These are phyloP conservation scores for Sarcomyxa edulis DNA, from an alignment of 768 basidiomycete species.

Conservation along the genomic window DNA sequence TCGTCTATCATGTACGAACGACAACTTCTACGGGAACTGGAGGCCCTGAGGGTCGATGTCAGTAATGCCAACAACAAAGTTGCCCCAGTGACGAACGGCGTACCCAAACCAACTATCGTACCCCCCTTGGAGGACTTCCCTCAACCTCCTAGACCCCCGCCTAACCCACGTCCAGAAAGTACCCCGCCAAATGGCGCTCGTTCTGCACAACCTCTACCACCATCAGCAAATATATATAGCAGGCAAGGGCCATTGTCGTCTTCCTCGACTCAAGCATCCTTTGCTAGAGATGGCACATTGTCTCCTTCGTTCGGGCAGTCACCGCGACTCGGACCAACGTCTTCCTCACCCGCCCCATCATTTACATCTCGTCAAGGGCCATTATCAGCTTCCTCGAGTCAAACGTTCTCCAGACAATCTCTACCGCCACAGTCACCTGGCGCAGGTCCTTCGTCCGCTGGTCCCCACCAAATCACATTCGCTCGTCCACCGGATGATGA, in stretches of 20 bases:
- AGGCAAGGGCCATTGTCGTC: slow-evolving; percentile 2
- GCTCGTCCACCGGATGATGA: slow-evolving; percentile 28
- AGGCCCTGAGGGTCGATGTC: slow-evolving; percentile 77
- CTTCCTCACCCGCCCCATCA: slow-evolving; percentile 6
- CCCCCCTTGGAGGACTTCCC: slow-evolving; percentile 61
- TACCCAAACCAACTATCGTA: slow-evolving; percentile 56
- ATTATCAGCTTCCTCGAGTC: slow-evolving; percentile 12
- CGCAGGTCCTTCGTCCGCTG: slow-evolving; percentile 50
- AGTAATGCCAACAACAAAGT: slow-evolving; percentile 59
- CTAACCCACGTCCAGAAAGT: slow-evolving; percentile 15
- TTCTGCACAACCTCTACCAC: background rate
- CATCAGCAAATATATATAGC: background rate
- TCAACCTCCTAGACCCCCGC: slow-evolving; percentile 24
- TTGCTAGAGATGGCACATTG: background rate
- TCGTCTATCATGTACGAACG: slow-evolving; percentile 90
- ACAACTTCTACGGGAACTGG: slow-evolving; percentile 82
- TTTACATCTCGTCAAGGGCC: slow-evolving; percentile 3
- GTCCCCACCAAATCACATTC: slow-evolving; percentile 21
- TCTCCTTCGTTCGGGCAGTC: slow-evolving; percentile 1
- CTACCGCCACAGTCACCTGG: slow-evolving; percentile 43
- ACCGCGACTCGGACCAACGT: slow-evolving; percentile 7
- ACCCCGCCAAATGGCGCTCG: slow-evolving; percentile 19
- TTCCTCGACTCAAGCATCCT: slow-evolving; percentile 8
- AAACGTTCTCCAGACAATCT: slow-evolving; percentile 20
- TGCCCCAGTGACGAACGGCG: slow-evolving; percentile 39